These are phyloP conservation scores for Fraxinus americana DNA, from an alignment of 257 asterid genomes.

Conservation along the genomic window DNA sequence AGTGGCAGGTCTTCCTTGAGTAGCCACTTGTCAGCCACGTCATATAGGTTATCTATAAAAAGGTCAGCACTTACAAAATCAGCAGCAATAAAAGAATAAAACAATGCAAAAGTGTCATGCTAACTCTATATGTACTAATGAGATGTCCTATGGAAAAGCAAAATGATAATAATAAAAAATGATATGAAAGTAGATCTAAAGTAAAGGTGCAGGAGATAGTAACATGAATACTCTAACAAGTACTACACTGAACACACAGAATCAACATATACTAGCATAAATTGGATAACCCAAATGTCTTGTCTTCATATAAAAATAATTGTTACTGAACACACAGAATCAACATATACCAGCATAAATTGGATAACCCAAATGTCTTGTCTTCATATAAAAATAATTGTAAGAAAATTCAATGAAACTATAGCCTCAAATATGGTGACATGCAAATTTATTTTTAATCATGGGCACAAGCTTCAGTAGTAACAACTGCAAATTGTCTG, in stretches of 20 bases:
- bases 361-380: neutral
- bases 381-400: neutral
- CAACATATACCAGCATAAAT: neutral
- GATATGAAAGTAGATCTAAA: neutral
- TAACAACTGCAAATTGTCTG: neutral
- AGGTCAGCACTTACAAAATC: slow-evolving; percentile 27
- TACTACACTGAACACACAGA: neutral
- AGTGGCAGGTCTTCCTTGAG: slow-evolving; percentile 86
- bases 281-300: neutral
- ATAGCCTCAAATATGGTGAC: neutral
- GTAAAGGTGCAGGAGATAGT: neutral
- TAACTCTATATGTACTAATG: neutral
- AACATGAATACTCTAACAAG: neutral
- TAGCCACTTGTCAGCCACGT: slow-evolving; percentile 93
- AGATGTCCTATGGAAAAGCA: slow-evolving; percentile 6
- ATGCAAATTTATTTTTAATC: neutral
- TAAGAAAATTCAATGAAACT: neutral
- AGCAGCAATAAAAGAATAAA: slow-evolving; percentile 19
- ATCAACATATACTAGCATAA: neutral
- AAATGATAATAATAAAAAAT: neutral
- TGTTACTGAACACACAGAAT: neutral
- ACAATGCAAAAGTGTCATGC: neutral
- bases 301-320: no score
- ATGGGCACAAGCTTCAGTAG: neutral
- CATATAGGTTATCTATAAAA: slow-evolving; percentile 85